These are phyloP conservation scores for Helenozyma rhizophorensis DNA, from an alignment of 805 yeast species.

Conservation along the genomic window DNA sequence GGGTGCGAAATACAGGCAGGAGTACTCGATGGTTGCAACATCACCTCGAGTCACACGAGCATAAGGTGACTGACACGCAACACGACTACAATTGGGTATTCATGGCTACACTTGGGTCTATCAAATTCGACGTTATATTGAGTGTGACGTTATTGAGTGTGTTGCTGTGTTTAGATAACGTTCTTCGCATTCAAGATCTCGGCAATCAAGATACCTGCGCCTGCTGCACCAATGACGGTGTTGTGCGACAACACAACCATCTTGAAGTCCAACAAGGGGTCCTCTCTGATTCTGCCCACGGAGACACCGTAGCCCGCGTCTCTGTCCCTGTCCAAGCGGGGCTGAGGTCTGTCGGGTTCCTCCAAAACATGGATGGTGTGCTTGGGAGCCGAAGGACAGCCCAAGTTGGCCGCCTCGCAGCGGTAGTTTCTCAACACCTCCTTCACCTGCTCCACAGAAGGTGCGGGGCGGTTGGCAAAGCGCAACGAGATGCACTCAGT, in stretches of 20 bases:
- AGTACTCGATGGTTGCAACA: too few relatives aligned
- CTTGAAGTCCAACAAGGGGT: slow-evolving; percentile 88
- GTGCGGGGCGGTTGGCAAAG: slow-evolving; percentile 80
- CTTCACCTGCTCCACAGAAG: slow-evolving; percentile 78
- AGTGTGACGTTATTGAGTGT: too few relatives aligned
- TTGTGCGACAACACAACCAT: slow-evolving; percentile 98
- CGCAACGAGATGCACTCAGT: slow-evolving; percentile 89
- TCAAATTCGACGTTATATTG: too few relatives aligned
- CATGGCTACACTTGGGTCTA: too few relatives aligned
- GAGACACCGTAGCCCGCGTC: slow-evolving; percentile 92
- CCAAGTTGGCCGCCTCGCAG: slow-evolving; percentile 76
- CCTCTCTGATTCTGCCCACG: slow-evolving; percentile 92
- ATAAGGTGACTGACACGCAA: too few relatives aligned
- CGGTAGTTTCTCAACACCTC: slow-evolving; percentile 63
- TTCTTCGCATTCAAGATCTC: slow-evolving; percentile 79
- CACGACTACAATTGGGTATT: too few relatives aligned
- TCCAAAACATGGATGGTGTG: slow-evolving; percentile 89
- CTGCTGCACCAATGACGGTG: slow-evolving; percentile 98
- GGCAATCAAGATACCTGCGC: slow-evolving; percentile 94
- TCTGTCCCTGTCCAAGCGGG: slow-evolving; percentile 93
- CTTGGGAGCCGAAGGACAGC: slow-evolving; percentile 90
- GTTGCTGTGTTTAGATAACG: too few relatives aligned
- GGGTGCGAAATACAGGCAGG: too few relatives aligned
- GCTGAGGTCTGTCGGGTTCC: slow-evolving; percentile 93
- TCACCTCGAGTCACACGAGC: too few relatives aligned